Evolutionary conservation across 768 basidiomycete species (phyloP).

Genomic region (Leccinum subgranulosum): DNA sequence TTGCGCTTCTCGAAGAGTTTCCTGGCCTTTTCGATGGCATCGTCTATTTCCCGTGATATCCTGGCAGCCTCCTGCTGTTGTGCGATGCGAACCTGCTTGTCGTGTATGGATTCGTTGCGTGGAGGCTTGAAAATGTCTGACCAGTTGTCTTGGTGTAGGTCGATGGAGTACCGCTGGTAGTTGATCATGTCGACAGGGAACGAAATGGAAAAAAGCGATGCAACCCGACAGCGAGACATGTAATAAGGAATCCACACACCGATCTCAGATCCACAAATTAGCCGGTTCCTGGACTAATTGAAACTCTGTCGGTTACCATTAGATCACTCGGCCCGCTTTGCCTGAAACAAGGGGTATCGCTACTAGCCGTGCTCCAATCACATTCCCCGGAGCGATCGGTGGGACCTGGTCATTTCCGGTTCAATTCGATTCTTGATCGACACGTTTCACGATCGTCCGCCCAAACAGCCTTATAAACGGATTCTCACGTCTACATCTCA

Average conservation of each 20-base stretch:
- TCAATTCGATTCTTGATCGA: background rate
- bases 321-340: background rate
- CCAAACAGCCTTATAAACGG: background rate
- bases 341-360: background rate
- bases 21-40: conserved; percentile 24
- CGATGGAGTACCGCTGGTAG: background rate
- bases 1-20: conserved; percentile 25
- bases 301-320: background rate
- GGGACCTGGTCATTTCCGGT: background rate
- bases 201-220: background rate
- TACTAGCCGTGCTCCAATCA: background rate
- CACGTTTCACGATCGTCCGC: background rate
- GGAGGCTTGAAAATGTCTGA: conserved; percentile 23
- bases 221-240: background rate
- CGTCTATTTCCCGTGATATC: conserved; percentile 28
- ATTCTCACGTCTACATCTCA: background rate
- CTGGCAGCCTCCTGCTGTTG: conserved; percentile 23
- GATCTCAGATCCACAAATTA: background rate
- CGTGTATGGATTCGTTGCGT: conserved; percentile 1
- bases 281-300: background rate
- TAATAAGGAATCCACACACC: background rate
- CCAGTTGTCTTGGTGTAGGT: conserved; percentile 18
- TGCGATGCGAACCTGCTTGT: conserved; percentile 8
- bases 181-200: background rate
- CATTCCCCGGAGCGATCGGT: background rate